These are phyloP conservation scores for Coemansia nantahalensis DNA, from an alignment of 192 early-diverging fungal genomes.

Conservation along the genomic window DNA sequence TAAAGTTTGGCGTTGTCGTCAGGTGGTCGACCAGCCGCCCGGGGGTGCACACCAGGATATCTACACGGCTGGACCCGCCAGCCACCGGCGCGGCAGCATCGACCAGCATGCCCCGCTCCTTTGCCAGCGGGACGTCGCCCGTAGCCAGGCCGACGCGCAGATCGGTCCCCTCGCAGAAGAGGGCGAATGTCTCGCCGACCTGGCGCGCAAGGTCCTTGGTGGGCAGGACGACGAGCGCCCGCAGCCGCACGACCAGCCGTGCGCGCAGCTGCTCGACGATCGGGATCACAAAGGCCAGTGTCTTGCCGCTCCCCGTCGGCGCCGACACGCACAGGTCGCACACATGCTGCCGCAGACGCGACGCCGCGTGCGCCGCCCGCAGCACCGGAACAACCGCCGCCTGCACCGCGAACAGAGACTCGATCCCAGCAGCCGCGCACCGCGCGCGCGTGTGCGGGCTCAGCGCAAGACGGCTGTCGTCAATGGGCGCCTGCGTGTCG, in stretches of 20 bases:
- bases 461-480: conserved; percentile 57
- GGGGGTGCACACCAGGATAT: conserved; percentile 94
- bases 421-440: conserved; percentile 63
- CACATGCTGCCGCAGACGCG: conserved; percentile 68
- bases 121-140: conserved; percentile 73
- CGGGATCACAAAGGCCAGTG: conserved; percentile 92
- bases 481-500: conserved; percentile 50
- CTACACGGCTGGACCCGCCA: conserved; percentile 71
- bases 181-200: conserved; percentile 83
- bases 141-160: conserved; percentile 72
- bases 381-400: conserved; percentile 81
- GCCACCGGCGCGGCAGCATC: conserved; percentile 11
- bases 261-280: conserved; percentile 79
- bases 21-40: conserved; percentile 93
- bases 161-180: conserved; percentile 70
- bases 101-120: conserved; percentile 64
- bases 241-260: conserved; percentile 74
- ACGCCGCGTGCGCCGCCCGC: conserved; percentile 61
- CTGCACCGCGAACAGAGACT: conserved; percentile 87
- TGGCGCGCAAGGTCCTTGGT: conserved; percentile 90
- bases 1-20: conserved; percentile 78
- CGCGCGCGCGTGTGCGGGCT: conserved; percentile 61
- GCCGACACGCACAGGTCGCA: conserved; percentile 94
- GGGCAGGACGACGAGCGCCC: conserved; percentile 88
- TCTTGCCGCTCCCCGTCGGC: conserved; percentile 95